Percentiles rank a stretch among this genome's conserved stretches.
phyloP scores from a whole-genome alignment of 2,329 filamentous ascomycete genomes.

The Stemphylium beticola region DNA sequence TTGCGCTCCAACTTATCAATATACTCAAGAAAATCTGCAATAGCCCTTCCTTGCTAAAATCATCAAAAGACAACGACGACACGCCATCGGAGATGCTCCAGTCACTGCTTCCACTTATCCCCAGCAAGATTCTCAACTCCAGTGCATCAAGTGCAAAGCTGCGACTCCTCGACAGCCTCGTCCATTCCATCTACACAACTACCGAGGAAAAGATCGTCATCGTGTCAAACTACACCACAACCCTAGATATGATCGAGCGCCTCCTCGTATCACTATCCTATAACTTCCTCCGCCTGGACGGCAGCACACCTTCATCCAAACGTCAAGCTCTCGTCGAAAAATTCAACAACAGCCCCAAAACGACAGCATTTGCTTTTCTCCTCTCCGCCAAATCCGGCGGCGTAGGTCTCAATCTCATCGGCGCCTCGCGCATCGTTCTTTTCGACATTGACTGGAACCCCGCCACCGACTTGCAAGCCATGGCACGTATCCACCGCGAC shows the following conservation, averaged over 20 bases:
- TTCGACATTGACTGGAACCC: conserved; percentile 82
- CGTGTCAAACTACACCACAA: conserved; percentile 78
- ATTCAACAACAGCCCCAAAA: conserved; percentile 67
- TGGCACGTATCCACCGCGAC: conserved; percentile 76
- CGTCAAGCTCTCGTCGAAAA: conserved; percentile 72
- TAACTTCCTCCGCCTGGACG: conserved; percentile 71
- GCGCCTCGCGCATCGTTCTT: conserved; percentile 71
- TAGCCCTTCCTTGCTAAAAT: conserved; percentile 67
- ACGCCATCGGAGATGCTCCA: conserved; percentile 55
- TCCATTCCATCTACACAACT: conserved; percentile 65
- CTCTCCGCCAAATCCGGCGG: conserved; percentile 76
- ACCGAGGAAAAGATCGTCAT: conserved; percentile 75
- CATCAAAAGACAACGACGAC: conserved; percentile 57
- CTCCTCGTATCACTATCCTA: conserved; percentile 67
- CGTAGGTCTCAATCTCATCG: conserved; percentile 72
- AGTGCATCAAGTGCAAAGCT: conserved; percentile 69
- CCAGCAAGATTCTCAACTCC: conserved; percentile 61
- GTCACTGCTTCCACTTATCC: conserved; percentile 58
- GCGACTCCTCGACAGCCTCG: conserved; percentile 68
- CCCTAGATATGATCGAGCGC: conserved; percentile 69
- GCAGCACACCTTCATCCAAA: conserved; percentile 67
- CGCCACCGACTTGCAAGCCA: conserved; percentile 74
- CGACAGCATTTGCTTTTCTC: conserved; percentile 70
- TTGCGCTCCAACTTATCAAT: conserved; percentile 71
- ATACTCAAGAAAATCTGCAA: conserved; percentile 78